These are phyloP conservation scores for Eutypa lata DNA, from an alignment of 2,329 filamentous ascomycete genomes.

Conservation along the genomic window DNA sequence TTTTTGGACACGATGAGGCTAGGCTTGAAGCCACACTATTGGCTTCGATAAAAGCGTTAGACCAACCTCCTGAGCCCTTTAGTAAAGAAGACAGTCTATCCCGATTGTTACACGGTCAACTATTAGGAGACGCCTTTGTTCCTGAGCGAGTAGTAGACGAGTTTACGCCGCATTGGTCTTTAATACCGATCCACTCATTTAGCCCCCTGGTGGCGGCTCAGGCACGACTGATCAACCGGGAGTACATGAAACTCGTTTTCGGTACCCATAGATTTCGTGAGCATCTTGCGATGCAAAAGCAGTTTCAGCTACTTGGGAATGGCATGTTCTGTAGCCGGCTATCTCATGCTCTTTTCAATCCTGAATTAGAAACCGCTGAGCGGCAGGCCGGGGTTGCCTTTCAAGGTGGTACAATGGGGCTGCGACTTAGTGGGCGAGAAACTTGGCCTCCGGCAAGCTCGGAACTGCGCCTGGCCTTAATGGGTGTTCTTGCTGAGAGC, in stretches of 20 bases:
- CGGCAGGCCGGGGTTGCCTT: conserved; percentile 65
- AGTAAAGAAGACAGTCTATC: conserved; percentile 34
- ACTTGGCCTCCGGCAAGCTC: conserved; percentile 94
- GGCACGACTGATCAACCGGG: conserved; percentile 71
- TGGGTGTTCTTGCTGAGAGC: conserved; percentile 78
- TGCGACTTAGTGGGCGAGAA: conserved; percentile 76
- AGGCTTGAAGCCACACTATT: conserved; percentile 47
- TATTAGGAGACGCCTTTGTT: conserved; percentile 29
- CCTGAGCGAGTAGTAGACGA: conserved; percentile 18
- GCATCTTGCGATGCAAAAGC: conserved; percentile 72
- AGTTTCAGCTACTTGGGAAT: conserved; percentile 82
- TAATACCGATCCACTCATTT: conserved; percentile 70
- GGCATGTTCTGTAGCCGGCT: conserved; percentile 79
- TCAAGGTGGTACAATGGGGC: conserved; percentile 70
- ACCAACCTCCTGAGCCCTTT: conserved; percentile 29
- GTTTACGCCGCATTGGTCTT: conserved; percentile 53
- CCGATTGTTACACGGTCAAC: conserved; percentile 35
- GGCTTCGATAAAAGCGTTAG: conserved; percentile 47
- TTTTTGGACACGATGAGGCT: conserved; percentile 46
- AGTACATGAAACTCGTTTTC: conserved; percentile 74
- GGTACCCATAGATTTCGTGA: conserved; percentile 65
- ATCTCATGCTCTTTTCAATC: conserved; percentile 79
- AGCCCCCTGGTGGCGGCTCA: conserved; percentile 71
- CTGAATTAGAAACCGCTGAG: conserved; percentile 77
- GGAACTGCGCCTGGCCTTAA: conserved; percentile 83